Percentiles rank a stretch among this genome's conserved stretches.
phyloP scores from a whole-genome alignment of 169 alveolate species.

The Eimeria sp. region DNA sequence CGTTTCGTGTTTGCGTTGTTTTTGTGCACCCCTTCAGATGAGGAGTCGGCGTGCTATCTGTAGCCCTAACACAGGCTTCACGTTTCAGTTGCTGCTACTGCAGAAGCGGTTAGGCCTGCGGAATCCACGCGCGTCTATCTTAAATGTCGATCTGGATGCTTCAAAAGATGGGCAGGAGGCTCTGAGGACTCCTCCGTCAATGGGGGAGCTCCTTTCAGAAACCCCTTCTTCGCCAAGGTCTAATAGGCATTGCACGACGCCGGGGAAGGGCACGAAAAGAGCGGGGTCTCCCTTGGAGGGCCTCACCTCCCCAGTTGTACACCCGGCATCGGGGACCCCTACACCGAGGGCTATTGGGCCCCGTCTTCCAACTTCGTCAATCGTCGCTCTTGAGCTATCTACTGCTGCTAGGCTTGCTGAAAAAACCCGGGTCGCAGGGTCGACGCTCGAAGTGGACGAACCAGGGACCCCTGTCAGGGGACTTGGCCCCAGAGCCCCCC shows the following conservation, averaged over 20 bases:
- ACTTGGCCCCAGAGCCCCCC: conserved; percentile 54
- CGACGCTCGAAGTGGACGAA: conserved; percentile 1
- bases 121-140: not conserved
- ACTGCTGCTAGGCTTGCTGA: not conserved
- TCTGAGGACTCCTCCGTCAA: not conserved
- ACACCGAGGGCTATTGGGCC: conserved; percentile 10
- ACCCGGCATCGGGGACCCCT: not conserved
- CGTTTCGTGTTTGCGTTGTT: not conserved
- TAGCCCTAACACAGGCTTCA: conserved; percentile 82
- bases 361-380: not conserved
- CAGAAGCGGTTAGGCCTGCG: conserved; percentile 63
- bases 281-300: conserved; percentile 12
- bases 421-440: not conserved
- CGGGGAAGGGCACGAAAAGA: conserved; percentile 42
- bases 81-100: conserved; percentile 70
- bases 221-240: conserved; percentile 8
- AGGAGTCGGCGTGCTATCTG: conserved; percentile 65
- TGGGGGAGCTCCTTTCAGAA: not conserved
- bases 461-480: not conserved
- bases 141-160: not conserved
- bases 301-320: not conserved
- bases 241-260: not conserved
- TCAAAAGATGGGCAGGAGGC: conserved; percentile 9
- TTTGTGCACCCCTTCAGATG: conserved; percentile 52
- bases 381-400: not conserved